These are phyloP conservation scores for Tetrapisispora phaffii DNA, from an alignment of 805 yeast species.

Conservation along the genomic window DNA sequence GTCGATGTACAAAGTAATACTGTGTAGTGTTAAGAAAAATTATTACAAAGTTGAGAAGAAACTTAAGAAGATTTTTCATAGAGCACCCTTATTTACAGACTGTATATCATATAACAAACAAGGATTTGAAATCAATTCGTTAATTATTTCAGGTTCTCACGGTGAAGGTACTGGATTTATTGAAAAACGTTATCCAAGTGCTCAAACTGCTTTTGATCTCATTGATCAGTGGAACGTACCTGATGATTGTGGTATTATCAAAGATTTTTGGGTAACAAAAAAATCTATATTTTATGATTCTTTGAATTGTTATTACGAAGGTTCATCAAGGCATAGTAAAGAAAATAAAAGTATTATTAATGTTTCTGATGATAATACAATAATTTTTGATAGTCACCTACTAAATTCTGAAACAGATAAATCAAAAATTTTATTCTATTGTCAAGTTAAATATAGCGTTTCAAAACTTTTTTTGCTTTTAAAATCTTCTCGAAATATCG, in stretches of 20 bases:
- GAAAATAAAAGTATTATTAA: background rate
- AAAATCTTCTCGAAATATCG: background rate
- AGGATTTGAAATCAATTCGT: background rate
- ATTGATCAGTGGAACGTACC: background rate
- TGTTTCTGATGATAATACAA: background rate
- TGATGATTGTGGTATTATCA: background rate
- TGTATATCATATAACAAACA: background rate
- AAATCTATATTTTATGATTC: background rate
- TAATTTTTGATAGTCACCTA: background rate
- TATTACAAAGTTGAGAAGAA: background rate
- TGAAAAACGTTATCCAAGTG: background rate
- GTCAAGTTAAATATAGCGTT: background rate
- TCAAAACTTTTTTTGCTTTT: background rate
- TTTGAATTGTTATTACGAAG: background rate
- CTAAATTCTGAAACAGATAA: background rate
- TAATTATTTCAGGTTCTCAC: background rate
- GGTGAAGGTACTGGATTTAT: background rate
- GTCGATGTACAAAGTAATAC: background rate
- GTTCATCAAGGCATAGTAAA: background rate
- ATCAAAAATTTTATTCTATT: background rate
- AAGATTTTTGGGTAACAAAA: constrained; percentile 2
- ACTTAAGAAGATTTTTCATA: background rate
- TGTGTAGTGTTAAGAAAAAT: background rate
- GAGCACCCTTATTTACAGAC: background rate
- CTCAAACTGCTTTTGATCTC: no score